A percentile compares a stretch with the other conserved stretches of the same genome.
These are phyloP conservation scores for Picea sitchensis DNA, from an alignment of 75 land plant genomes.

Conservation along the genomic window DNA sequence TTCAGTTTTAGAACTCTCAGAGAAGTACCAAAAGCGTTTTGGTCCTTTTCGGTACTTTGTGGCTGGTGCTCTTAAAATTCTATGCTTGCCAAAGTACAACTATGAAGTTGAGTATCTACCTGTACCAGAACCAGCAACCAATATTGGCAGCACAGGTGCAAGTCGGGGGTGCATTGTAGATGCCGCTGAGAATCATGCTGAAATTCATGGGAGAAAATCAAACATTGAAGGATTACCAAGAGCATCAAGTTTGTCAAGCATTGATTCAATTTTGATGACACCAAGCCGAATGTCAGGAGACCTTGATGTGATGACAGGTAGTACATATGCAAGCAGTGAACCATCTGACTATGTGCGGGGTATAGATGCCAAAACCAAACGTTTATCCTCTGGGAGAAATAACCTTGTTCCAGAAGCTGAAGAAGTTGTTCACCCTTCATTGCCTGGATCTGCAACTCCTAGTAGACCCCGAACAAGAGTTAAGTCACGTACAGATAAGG, in stretches of 20 bases:
- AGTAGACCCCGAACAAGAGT: conserved; percentile 82
- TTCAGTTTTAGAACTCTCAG: conserved; percentile 96
- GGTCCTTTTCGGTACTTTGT: conserved; percentile 94
- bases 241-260: conserved; percentile 67
- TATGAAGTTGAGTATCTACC: conserved; percentile 92
- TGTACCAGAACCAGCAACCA: conserved; percentile 27
- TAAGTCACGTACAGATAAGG: conserved; percentile 68
- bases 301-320: conserved; percentile 36
- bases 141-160: conserved; percentile 18
- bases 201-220: conserved; percentile 51
- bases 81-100: conserved; percentile 82
- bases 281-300: conserved; percentile 59
- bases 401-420: conserved; percentile 52
- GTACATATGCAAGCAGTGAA: conserved; percentile 69
- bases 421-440: conserved; percentile 68
- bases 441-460: conserved; percentile 47
- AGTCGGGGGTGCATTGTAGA: conserved; percentile 28
- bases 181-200: conserved; percentile 43
- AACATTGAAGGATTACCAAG: conserved; percentile 55
- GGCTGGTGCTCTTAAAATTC: conserved; percentile 80
- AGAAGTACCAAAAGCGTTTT: conserved; percentile 95
- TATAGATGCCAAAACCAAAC: conserved; percentile 77
- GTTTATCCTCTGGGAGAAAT: conserved; percentile 54
- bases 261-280: conserved; percentile 62
- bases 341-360: conserved; percentile 90